phyloP scores from a whole-genome alignment of 768 basidiomycete genomes.

The Lactarius sanguifluus region DNA sequence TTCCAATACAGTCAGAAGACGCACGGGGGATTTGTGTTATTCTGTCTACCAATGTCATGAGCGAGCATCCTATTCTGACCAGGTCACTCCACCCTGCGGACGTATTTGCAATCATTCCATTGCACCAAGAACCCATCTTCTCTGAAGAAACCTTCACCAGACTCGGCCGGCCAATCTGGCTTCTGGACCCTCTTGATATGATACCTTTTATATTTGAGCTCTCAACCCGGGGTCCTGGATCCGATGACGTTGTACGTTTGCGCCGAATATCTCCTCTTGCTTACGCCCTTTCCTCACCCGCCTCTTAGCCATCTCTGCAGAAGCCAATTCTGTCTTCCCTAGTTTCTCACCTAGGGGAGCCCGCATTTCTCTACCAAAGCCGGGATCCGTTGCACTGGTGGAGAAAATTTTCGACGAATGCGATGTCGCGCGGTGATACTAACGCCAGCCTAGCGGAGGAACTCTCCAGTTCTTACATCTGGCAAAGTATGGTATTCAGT shows the following conservation, averaged over 20 bases:
- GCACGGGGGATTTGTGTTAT: constrained; percentile 42
- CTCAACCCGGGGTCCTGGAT: constrained; percentile 19
- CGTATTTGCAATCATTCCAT: constrained; percentile 49
- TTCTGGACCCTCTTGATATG: constrained; percentile 62
- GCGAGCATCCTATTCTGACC: constrained; percentile 37
- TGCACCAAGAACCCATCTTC: constrained; percentile 48
- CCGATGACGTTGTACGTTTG: constrained; percentile 9
- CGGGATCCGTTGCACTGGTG: constrained; percentile 42
- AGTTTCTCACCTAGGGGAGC: constrained; percentile 38
- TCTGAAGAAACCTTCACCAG: constrained; percentile 36
- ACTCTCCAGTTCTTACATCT: constrained; percentile 44
- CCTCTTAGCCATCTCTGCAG: constrained; percentile 32
- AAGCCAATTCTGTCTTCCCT: constrained; percentile 38
- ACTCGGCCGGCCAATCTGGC: constrained; percentile 45
- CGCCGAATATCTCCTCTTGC: background rate
- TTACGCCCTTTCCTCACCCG: background rate
- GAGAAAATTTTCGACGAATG: constrained; percentile 44
- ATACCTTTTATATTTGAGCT: constrained; percentile 44
- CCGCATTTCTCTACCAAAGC: constrained; percentile 33
- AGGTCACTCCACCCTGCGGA: constrained; percentile 41
- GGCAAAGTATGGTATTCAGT: constrained; percentile 42
- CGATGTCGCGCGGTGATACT: constrained; percentile 38
- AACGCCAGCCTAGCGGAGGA: constrained; percentile 42
- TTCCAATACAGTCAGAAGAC: constrained; percentile 34
- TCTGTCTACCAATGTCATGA: constrained; percentile 40